Base-by-base conservation (phyloP, 345 rosid genomes). In the Mangifera indica region DNA sequence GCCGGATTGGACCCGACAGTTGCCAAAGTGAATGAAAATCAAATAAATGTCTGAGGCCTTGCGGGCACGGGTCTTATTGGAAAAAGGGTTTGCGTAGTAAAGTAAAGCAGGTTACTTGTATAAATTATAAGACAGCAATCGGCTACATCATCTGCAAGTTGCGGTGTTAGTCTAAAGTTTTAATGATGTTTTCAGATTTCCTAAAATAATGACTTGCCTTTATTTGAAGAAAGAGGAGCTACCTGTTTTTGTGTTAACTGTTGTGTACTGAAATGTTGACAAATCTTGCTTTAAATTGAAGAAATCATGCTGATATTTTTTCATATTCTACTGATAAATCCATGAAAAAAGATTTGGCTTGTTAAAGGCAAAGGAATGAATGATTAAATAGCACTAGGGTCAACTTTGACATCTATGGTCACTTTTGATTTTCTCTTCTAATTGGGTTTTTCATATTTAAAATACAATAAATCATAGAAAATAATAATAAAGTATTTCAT, bases 351-450 rank as follows among this genome's bases (percentile, higher is more conserved):
- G 15, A 22, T 15, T 46, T 76, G 74, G 21, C 75, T 62, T 25
- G 51, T 29, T n/a, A 68, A 79, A 55, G 24, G 72, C 57, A 44
- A 65, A 40, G 46, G 4, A 51, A 37, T 60, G 4, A 51, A 37
- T 60, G 49, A 82, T 73, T 67, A 70, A 60, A 76, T 18, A 63
- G 63, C 18, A 60, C 44, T 1, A 1, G 40, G 70, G 89, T 83
- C 89, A 86, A 81, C 84, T 80, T 76, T 80, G 79, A 80, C 74
- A 74, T 80, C 77, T 14, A 81, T 78, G 15, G 24, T 70, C 51
- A 60, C 80, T 78, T 82, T 80, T 74, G 79, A 76, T 72, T 58
- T 80, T 78, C 59, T 22, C 15, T 55, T 46, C 67, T 22, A 37
- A 71, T 34, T 15, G 21, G 60, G 40, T 72, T 82, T 82, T 45